Base-by-base conservation (phyloP, 2,329 filamentous ascomycete species). In the Dothiorella sarmentorum region DNA sequence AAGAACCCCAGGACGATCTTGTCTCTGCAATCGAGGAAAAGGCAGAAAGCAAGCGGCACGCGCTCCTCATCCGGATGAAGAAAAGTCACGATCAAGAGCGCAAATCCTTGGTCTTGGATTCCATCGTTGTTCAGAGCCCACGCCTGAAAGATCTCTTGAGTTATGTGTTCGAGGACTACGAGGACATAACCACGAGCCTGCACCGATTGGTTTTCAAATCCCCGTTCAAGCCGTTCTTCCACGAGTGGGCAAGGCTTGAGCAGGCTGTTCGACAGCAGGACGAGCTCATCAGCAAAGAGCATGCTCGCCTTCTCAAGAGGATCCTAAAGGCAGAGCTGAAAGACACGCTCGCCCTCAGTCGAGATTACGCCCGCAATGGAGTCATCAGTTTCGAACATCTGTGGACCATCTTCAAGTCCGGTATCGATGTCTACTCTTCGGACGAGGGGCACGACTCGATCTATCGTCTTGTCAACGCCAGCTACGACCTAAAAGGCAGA, bases 331-430 rank as follows among this genome's bases (percentile, higher is more conserved):
- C 69, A 15, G 75, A 78, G 58, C 76, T 77, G 65, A 71, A 73
- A 58, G 69, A 66, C n/a, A 64, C 73, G 24, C 73, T 77, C 37
- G 73, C 76, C 5, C 68, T 68, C 1, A 71, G 71, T 3, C 68
- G 69, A 22, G 76, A 78, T 31, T 69, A 73, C 64, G 68, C 68
- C 37, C 69, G 64, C 38, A 72, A 75, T 55, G 65, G 67, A 3
- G 70, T 76, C 33, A 75, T 76, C 63, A 74, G 69, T 2, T 78
- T 74, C 60, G 67, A 73, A 13, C 66, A 73, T 40, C 66, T 79
- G 3, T 79, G 76, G 76, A 76, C 75, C 0, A 65, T 78, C 5
- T 78, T 76, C 60, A 68, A 75, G 35, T 75, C 76, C 5, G 66
- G 67, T 1, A 40, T 64, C 1, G 64, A 62, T 15, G 52, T 73